Percentiles rank a stretch among this genome's conserved stretches.
phyloP scores from a whole-genome alignment of 2,329 filamentous ascomycete species.

The Colletotrichum lini region DNA sequence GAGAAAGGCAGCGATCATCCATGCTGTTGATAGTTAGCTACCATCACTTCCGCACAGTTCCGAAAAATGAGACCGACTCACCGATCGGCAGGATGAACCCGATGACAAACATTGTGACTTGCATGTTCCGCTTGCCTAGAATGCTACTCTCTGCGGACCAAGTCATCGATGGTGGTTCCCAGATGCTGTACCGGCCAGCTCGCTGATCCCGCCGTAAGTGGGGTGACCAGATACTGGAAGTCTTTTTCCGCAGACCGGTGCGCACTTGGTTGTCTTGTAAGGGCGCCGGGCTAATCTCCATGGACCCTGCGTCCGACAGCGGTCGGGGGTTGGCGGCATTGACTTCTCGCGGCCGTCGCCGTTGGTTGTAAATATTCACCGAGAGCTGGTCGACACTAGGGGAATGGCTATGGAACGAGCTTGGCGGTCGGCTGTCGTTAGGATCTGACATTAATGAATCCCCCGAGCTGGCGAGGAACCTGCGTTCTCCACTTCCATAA shows the following conservation, averaged over 20 bases:
- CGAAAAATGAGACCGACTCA: slow-evolving; percentile 55
- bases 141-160: slow-evolving; percentile 73
- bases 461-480: slow-evolving; percentile 64
- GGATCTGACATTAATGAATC: slow-evolving; percentile 63
- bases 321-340: slow-evolving; percentile 47
- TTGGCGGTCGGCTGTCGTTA: slow-evolving; percentile 63
- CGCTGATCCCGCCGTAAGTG: slow-evolving; percentile 77
- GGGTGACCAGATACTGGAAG: slow-evolving; percentile 79
- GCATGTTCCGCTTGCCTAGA: slow-evolving; percentile 78
- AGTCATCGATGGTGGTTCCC: slow-evolving; percentile 80
- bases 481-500: slow-evolving; percentile 77
- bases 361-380: slow-evolving; percentile 60
- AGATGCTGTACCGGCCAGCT: slow-evolving; percentile 72
- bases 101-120: slow-evolving; percentile 80
- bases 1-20: slow-evolving; percentile 84
- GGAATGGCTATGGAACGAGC: slow-evolving; percentile 63
- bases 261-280: slow-evolving; percentile 47
- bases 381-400: slow-evolving; percentile 65
- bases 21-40: slow-evolving; percentile 64
- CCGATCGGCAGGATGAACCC: slow-evolving; percentile 85
- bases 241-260: slow-evolving; percentile 60
- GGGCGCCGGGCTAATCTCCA: slow-evolving; percentile 58
- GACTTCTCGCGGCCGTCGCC: slow-evolving; percentile 59
- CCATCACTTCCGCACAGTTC: slow-evolving; percentile 37
- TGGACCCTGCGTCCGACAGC: slow-evolving; percentile 54